A percentile compares a stretch with the other conserved stretches of the same genome.
phyloP scores from a whole-genome alignment of 2,329 filamentous ascomycete genomes.

The Fusarium oligoseptatum region DNA sequence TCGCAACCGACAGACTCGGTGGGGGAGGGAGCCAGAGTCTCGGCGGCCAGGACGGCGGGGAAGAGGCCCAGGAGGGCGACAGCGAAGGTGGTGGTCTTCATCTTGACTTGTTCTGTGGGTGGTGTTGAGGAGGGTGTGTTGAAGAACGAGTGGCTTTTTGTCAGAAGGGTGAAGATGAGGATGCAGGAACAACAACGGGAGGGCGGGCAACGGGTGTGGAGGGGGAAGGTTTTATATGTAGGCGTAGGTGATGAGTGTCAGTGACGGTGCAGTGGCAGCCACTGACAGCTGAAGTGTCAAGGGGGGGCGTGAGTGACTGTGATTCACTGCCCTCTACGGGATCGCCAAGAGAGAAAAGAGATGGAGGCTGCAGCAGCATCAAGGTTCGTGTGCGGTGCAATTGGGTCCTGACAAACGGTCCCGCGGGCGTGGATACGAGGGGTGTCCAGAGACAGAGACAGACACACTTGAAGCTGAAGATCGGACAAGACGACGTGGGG shows the following conservation, averaged over 20 bases:
- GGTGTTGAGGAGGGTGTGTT: background rate
- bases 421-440: background rate
- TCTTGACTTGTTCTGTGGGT: constrained; percentile 27
- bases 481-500: constrained; percentile 18
- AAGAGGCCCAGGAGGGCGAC: constrained; percentile 41
- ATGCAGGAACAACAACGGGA: constrained; percentile 21
- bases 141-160: constrained; percentile 16
- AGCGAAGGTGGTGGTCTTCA: constrained; percentile 43
- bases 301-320: background rate
- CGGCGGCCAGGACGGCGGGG: constrained; percentile 37
- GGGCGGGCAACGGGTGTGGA: background rate
- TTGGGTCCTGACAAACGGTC: constrained; percentile 8
- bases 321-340: background rate
- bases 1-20: constrained; percentile 37
- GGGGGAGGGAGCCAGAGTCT: constrained; percentile 39
- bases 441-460: background rate
- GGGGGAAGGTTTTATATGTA: constrained; percentile 22
- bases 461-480: background rate
- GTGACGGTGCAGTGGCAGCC: background rate
- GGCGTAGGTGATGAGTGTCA: background rate
- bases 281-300: background rate
- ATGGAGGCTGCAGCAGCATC: constrained; percentile 13
- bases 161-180: constrained; percentile 12
- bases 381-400: background rate
- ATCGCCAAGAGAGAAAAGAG: constrained; percentile 1